A percentile compares a stretch with the other conserved stretches of the same genome.
phyloP scores from a whole-genome alignment of 257 asterid species.

The Henckelia pumila region DNA sequence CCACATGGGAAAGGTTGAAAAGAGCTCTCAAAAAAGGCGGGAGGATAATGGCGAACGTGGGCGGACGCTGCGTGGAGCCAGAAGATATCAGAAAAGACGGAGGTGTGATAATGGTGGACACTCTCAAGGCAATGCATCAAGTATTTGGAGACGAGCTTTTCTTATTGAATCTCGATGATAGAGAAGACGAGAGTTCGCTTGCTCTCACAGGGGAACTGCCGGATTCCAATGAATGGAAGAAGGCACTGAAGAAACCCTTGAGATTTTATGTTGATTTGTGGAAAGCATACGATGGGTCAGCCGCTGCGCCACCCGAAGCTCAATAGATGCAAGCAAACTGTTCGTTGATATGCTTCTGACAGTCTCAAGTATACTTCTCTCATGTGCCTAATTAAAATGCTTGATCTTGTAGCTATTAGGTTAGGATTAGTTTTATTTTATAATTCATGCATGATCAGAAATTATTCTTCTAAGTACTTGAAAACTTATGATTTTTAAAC shows the following conservation, averaged over 20 bases:
- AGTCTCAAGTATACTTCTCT: too few relatives aligned
- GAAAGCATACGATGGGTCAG: constrained; percentile 32
- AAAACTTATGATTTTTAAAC: too few relatives aligned
- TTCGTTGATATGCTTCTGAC: background rate
- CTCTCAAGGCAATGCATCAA: constrained; percentile 55
- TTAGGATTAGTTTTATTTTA: too few relatives aligned
- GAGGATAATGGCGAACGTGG: constrained; percentile 86
- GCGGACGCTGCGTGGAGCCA: constrained; percentile 91
- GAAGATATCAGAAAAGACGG: constrained; percentile 79
- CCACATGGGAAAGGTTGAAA: constrained; percentile 69
- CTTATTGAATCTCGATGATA: constrained; percentile 51
- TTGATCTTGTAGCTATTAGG: too few relatives aligned
- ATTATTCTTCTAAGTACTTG: too few relatives aligned
- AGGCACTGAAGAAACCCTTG: constrained; percentile 49
- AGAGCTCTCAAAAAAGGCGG: constrained; percentile 55
- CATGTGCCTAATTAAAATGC: too few relatives aligned
- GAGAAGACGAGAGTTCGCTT: constrained; percentile 69
- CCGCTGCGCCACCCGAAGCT: background rate
- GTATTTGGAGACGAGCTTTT: constrained; percentile 44
- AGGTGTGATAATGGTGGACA: constrained; percentile 63
- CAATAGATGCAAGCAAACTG: background rate
- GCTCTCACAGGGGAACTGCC: constrained; percentile 74
- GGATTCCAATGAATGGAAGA: constrained; percentile 54
- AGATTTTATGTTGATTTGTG: constrained; percentile 67
- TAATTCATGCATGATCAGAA: too few relatives aligned